Base-by-base conservation (phyloP, 2,329 filamentous ascomycete species). In the Aureobasidium sp. region DNA sequence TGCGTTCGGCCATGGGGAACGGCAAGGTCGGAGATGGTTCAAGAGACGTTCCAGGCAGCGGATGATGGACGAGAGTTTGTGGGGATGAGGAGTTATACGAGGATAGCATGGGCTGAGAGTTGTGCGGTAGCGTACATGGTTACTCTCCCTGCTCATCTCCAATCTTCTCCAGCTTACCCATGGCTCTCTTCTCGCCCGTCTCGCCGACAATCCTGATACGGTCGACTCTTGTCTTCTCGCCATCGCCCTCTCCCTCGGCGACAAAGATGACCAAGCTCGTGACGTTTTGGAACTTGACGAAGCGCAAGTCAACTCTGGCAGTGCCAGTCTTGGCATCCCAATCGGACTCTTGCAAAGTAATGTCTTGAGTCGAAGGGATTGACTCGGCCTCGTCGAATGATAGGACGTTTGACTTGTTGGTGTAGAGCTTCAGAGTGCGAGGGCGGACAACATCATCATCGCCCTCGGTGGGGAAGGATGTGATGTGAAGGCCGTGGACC, bases 271-370 rank as follows among this genome's bases (percentile, higher is more conserved):
- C 88, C 69, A 99, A 72, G 65, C 87, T 94, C 64, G 86, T 88
- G 60, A 97, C 89, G 72, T 91, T 95, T 78, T 97, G 94, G 80
- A 97, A 99, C 78, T 97, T 97, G 76, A 99, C 94, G 71, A 93
- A 97, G 15, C 92, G 89, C 69, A 97, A 78, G 75, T 81, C 78
- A 31, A 81, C 67, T 70, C 78, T 80, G 20, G 79, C 79, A 0
- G 79, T 82, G 20, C 75, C 76, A 2, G 79, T 81, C 68, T 76
- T 73, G 64, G 72, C 68, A 64, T 81, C 78, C 93, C 94, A 99
- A 71, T 96, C 90, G 58, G 83, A 81, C 49, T 86, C 79, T 64
- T 82, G 80, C 47, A 99, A 81, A 69, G 87, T 87, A 64, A 97
- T 85, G 58, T 81, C 82, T 76, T 99, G 94, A 17, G 90, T 92